Conservation (phyloP, 1,284 basidiomycete genomes). For the Heterobasidion annosum region DNA sequence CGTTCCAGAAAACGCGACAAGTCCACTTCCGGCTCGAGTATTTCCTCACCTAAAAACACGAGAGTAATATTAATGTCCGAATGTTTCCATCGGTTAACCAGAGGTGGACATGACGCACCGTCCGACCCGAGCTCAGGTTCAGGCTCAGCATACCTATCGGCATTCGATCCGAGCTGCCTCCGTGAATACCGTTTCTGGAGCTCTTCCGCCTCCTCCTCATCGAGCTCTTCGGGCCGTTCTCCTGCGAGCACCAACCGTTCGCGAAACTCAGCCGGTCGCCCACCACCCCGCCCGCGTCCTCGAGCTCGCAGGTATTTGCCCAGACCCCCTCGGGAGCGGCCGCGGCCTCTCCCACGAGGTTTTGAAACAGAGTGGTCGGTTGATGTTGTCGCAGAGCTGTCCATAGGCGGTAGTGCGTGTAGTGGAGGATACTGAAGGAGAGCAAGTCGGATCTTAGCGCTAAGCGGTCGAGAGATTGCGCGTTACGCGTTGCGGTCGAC, state of each 20-base stretch:
- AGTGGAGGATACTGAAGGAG: too few species aligned
- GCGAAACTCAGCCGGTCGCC: conserved; percentile 55
- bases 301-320: conserved; percentile 67
- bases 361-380: background rate
- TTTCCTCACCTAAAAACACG: conserved; percentile 45
- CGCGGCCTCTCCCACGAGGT: conserved; percentile 34
- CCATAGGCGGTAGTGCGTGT: background rate
- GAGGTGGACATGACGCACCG: conserved; percentile 31
- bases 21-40: conserved; percentile 66
- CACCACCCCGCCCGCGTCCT: conserved; percentile 46
- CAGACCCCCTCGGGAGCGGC: conserved; percentile 55
- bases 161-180: conserved; percentile 56
- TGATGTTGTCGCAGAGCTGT: background rate
- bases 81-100: background rate
- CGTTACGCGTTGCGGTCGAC: too few species aligned
- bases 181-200: conserved; percentile 38
- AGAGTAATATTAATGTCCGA: background rate
- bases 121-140: conserved; percentile 59
- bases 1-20: conserved; percentile 54
- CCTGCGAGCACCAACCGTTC: conserved; percentile 51
- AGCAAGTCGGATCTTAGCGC: too few species aligned
- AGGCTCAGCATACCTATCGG: conserved; percentile 60
- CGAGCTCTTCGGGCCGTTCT: conserved; percentile 33
- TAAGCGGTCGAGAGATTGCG: too few species aligned
- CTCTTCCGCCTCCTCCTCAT: conserved; percentile 37